Base-by-base conservation (phyloP, 116 monocot species). In the Cymodocea nodosa region DNA sequence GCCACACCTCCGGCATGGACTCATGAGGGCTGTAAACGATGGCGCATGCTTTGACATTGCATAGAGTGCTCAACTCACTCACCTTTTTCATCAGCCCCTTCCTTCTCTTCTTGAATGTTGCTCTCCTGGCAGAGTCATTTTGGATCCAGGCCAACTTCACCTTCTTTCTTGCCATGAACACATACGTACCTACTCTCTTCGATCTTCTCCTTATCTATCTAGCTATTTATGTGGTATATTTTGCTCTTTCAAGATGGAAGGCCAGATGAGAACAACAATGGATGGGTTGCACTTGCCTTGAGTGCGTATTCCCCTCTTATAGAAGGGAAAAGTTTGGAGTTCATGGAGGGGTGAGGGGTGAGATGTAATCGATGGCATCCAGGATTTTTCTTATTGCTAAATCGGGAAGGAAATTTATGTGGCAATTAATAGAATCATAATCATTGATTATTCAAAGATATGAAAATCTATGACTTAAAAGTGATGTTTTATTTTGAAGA, bases 61-160 rank as follows among this genome's bases (percentile, higher is more conserved):
- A 85, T 24, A 85, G 60, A 4, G 58, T 64, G 44, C 78, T 69
- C 8, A 82, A 76, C 76, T 85, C 82, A 18, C 66, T 62, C 18
- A 67, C 79, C 71, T 85, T 85, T 73, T 85, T 85, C 51, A 82
- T 55, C 64, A 85, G 55, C 0, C 85, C 76, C 60, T 74, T 67
- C 52, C 49, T 69, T 50, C 85, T 35, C 76, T 82, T 85, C 76
- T 72, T 85, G 68, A 79, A 79, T 12, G 79, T 82, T 0, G 79
- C 70, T 17, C 62, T 65, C 15, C 82, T 60, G 0, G 60, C 62
- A 0, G 79, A 37, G 60, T 81, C 79, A 52, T 79, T 76, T 50
- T 52, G 68, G 34, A 85, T 82, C 76, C 67, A 71, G 22, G 58
- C 74, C 11, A 85, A 64, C 64, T 71, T 82, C 71, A 85, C 79